These are phyloP conservation scores for Macrolepiota dolichaula DNA, from an alignment of 768 basidiomycete species.

Conservation along the genomic window DNA sequence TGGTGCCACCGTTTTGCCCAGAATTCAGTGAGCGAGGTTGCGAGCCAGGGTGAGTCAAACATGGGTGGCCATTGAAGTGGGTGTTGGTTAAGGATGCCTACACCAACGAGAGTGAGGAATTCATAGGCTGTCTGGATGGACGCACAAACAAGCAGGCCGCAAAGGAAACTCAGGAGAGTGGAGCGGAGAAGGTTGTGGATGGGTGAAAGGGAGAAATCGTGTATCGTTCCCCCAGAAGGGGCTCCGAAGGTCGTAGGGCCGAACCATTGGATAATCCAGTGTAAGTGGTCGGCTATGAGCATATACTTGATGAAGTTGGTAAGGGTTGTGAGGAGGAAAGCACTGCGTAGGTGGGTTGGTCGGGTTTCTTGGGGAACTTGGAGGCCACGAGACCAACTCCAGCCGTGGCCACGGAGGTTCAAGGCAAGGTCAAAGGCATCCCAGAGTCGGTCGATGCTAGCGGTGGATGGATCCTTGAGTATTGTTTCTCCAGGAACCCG, in stretches of 20 bases:
- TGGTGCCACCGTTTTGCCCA: constrained; percentile 74
- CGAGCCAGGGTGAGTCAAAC: constrained; percentile 53
- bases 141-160: constrained; percentile 42
- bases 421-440: constrained; percentile 40
- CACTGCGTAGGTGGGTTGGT: constrained; percentile 27
- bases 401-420: constrained; percentile 56
- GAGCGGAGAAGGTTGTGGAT: constrained; percentile 40
- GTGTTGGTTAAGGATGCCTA: constrained; percentile 44
- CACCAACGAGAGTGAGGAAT: constrained; percentile 37
- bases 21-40: constrained; percentile 57
- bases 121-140: constrained; percentile 43
- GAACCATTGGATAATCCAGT: constrained; percentile 44
- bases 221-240: constrained; percentile 38
- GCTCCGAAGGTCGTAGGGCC: constrained; percentile 39
- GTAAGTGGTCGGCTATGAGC: constrained; percentile 40
- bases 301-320: constrained; percentile 30
- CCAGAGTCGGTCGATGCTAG: constrained; percentile 8
- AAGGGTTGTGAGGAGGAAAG: constrained; percentile 35
- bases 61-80: constrained; percentile 61
- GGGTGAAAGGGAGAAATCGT: constrained; percentile 33
- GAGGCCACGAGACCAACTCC: constrained; percentile 53
- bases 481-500: constrained; percentile 3
- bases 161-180: constrained; percentile 35
- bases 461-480: constrained; percentile 11
- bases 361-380: constrained; percentile 40